Percentiles rank a stretch among this genome's conserved stretches.
Conservation (phyloP, 2,329 filamentous ascomycete species). For the Neoscytalidium dimidiatum region DNA sequence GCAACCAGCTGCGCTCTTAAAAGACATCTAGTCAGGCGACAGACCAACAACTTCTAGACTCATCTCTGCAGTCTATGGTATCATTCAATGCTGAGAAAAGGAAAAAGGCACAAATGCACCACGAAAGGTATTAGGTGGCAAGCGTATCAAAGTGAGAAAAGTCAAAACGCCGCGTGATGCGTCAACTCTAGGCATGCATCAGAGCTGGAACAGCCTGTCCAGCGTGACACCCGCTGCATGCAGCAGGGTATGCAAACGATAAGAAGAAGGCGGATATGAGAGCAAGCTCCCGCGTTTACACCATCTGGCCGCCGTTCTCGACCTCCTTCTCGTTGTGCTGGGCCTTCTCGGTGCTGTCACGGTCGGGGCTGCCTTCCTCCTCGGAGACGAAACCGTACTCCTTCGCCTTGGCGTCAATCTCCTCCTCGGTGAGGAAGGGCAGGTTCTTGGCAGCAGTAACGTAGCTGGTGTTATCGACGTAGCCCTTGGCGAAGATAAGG, state of each 20-base stretch:
- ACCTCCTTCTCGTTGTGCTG: constrained; percentile 22
- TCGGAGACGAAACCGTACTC: constrained; percentile 37
- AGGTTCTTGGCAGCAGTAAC: constrained; percentile 60
- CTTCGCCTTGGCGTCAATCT: constrained; percentile 54
- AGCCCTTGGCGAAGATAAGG: constrained; percentile 51
- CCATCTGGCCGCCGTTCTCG: constrained; percentile 20
- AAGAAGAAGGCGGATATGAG: no score
- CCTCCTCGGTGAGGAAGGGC: constrained; percentile 53
- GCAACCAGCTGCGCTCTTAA: neutral
- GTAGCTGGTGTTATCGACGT: constrained; percentile 60
- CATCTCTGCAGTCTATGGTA: constrained; percentile 12
- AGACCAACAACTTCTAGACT: neutral
- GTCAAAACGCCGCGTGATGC: neutral
- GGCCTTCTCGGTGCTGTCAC: constrained; percentile 16
- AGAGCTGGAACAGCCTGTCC: neutral
- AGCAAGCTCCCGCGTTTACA: constrained; percentile 6
- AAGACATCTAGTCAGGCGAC: constrained; percentile 7
- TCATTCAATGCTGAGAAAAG: constrained; percentile 2
- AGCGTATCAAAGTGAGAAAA: neutral
- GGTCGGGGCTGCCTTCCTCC: constrained; percentile 23
- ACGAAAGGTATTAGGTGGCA: neutral
- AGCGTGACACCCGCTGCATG: neutral
- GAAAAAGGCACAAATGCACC: neutral
- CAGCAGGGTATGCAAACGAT: neutral
- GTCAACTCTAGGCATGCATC: neutral